Evolutionary conservation across 2,329 filamentous ascomycete genomes (phyloP), one percentile per base, ranked within the genome.

Genomic region (Aspergillus puulaauensis): DNA sequence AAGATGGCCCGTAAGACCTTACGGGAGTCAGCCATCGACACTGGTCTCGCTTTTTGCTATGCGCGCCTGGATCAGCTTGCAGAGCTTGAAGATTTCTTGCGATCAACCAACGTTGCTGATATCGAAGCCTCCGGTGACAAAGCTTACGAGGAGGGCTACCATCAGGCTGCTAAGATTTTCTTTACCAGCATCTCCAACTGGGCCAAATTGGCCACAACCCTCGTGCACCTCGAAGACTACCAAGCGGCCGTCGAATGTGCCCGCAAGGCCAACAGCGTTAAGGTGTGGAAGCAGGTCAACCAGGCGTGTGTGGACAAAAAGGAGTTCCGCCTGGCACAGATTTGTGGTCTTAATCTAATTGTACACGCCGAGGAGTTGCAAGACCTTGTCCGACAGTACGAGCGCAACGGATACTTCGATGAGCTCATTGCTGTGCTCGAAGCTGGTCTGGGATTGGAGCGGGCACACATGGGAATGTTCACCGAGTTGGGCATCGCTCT

Each of bases 241-340:
- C 96, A 99, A 77, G 91, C 91, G 67, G 95, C 95, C 46, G 95
- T 99, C 43, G 95, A 99, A 75, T 97, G 92, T 70, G 95, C 96
- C 24, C 90, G 95, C 74, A 98, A 99, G 80, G 95, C 95, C 68
- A 99, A 98, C 83, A 98, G 91, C 77, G 93, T 97, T 78, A 97
- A 96, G 82, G 95, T 99, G 52, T 99, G 95, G 95, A 96, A 95
- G 79, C 91, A 99, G 78, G 95, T 99, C 66, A 96, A 98, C 78
- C 90, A 91, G 72, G 95, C 93, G 21, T 99, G 95, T 72, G 90
- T 99, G 64, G 86, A 86, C 61, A 99, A 98, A 86, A 98, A 96
- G 82, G 95, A 99, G 75, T 99, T 99, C 86, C 90, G 93, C 61
- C 89, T 99, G 59, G 95, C 96, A 24, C 95, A 98, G 79, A 99